phyloP scores from a whole-genome alignment of 495 filamentous ascomycete genomes.

The Aspergillus olivimuriae region DNA sequence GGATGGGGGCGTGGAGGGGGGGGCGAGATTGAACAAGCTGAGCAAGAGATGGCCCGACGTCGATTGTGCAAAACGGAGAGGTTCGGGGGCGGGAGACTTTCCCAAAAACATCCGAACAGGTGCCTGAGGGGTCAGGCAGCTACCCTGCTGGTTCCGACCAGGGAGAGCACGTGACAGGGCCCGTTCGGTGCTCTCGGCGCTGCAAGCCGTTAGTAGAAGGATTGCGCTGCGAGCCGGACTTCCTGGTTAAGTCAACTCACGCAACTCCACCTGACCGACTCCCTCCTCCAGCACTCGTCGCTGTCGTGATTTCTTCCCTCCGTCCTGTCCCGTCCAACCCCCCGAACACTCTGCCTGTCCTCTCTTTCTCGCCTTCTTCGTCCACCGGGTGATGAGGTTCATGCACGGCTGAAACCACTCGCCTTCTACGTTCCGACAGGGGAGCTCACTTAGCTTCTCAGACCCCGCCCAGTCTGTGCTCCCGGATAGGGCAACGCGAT shows the following conservation, averaged over 20 bases:
- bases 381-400: constrained; percentile 11
- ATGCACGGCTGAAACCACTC: constrained; percentile 8
- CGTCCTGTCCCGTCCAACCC: no score
- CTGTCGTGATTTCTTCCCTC: neutral
- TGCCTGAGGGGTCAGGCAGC: constrained; percentile 14
- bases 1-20: constrained; percentile 20
- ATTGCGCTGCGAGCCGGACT: constrained; percentile 8
- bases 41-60: constrained; percentile 40
- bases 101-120: constrained; percentile 25
- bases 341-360: no score
- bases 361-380: constrained; percentile 8
- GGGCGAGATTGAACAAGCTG: constrained; percentile 30
- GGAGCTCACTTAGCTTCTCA: constrained; percentile 18
- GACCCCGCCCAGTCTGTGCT: constrained; percentile 33
- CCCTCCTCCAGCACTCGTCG: neutral
- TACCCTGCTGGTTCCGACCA: constrained; percentile 4
- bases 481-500: constrained; percentile 26
- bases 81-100: constrained; percentile 22
- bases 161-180: constrained; percentile 11
- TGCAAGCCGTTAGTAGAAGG: neutral
- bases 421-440: constrained; percentile 13
- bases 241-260: no score
- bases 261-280: constrained; percentile 23
- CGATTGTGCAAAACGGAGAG: constrained; percentile 46
- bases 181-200: constrained; percentile 19